phyloP scores from a whole-genome alignment of 768 basidiomycete species.

The Mycena venus region DNA sequence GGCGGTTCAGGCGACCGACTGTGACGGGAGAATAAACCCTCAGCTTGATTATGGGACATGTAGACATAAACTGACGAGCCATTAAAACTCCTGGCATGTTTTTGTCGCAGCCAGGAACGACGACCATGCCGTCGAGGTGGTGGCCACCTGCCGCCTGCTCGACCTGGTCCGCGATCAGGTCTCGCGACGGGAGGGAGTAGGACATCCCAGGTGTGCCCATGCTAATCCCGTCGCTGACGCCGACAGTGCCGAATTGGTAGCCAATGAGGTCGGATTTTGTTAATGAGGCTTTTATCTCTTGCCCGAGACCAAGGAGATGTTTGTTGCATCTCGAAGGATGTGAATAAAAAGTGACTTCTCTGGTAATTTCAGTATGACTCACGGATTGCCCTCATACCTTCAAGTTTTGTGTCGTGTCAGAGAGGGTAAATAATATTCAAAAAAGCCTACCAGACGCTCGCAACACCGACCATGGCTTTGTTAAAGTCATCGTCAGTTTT shows the following conservation, averaged over 20 bases:
- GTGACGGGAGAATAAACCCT: neutral
- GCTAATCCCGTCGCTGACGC: constrained; percentile 98
- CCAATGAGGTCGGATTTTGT: constrained; percentile 80
- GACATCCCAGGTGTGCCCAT: constrained; percentile 97
- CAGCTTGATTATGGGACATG: neutral
- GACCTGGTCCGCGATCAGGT: constrained; percentile 97
- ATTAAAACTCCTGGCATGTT: constrained; percentile 99
- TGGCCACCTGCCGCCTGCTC: constrained; percentile 97
- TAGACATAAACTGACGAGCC: constrained; percentile 75
- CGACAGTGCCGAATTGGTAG: constrained; percentile 98
- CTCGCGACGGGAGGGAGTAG: constrained; percentile 96
- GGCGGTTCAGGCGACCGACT: constrained; percentile 97
- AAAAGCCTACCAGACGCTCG: constrained; percentile 88
- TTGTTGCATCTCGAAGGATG: constrained; percentile 84
- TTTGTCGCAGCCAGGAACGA: constrained; percentile 98
- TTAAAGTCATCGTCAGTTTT: constrained; percentile 85
- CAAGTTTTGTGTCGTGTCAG: constrained; percentile 28
- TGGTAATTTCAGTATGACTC: constrained; percentile 50
- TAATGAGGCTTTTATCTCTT: constrained; percentile 88
- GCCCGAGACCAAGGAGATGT: constrained; percentile 91
- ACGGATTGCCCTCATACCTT: constrained; percentile 99
- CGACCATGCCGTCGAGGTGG: constrained; percentile 98
- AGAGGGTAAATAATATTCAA: constrained; percentile 26
- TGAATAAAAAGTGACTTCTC: constrained; percentile 6
- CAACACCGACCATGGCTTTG: constrained; percentile 98